These are phyloP conservation scores for Torulaspora gathmanii DNA, from an alignment of 805 yeast species.

Conservation along the genomic window DNA sequence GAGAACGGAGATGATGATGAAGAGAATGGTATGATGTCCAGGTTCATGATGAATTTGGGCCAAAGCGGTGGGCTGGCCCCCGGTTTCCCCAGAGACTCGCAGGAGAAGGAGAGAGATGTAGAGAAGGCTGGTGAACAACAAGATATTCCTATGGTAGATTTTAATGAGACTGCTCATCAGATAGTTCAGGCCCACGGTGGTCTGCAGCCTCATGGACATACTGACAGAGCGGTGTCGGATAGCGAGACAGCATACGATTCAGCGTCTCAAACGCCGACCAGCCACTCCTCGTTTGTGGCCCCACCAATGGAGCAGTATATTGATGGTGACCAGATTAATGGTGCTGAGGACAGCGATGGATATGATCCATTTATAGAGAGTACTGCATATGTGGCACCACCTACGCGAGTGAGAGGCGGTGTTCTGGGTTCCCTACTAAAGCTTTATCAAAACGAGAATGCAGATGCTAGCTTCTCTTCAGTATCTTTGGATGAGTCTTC, in stretches of 20 bases:
- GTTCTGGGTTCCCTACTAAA: slow-evolving; percentile 73
- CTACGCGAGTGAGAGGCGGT: slow-evolving; percentile 73
- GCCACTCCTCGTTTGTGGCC: slow-evolving; percentile 30
- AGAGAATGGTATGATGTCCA: slow-evolving; percentile 28
- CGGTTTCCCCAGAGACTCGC: slow-evolving; percentile 28
- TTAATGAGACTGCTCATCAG: slow-evolving; percentile 51
- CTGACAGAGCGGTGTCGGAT: slow-evolving; percentile 8
- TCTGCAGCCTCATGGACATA: slow-evolving; percentile 10
- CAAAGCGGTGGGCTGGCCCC: slow-evolving; percentile 36
- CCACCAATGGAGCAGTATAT: slow-evolving; percentile 43
- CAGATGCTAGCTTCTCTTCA: slow-evolving; percentile 14
- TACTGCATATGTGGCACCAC: slow-evolving; percentile 48
- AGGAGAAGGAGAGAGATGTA: slow-evolving; percentile 37
- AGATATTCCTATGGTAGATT: slow-evolving; percentile 43
- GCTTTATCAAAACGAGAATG: slow-evolving; percentile 49
- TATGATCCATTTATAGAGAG: slow-evolving; percentile 32
- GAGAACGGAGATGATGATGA: slow-evolving; percentile 23
- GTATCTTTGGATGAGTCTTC: slow-evolving; percentile 17
- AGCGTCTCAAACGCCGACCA: slow-evolving; percentile 10
- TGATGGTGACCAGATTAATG: slow-evolving; percentile 20
- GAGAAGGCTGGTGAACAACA: slow-evolving; percentile 30
- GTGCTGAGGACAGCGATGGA: slow-evolving; percentile 34
- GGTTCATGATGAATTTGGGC: slow-evolving; percentile 28
- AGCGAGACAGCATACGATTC: slow-evolving; percentile 21
- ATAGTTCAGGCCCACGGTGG: slow-evolving; percentile 47